A percentile compares a stretch with the other conserved stretches of the same genome.
Conservation (phyloP, 331 rosid genomes). For the Telfairia occidentalis region DNA sequence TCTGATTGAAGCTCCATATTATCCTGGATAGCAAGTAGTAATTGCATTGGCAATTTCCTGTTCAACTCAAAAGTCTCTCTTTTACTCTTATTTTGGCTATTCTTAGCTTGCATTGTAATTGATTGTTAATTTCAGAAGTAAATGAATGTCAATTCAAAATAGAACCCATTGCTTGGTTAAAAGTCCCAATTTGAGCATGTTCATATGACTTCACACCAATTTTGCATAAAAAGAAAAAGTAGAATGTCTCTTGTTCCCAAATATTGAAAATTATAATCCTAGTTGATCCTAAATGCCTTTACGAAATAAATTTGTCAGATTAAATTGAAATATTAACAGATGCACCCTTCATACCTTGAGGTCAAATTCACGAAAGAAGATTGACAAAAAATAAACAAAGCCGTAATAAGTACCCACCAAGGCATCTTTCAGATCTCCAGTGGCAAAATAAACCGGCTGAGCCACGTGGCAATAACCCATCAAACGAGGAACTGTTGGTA, state of each 20-base stretch:
- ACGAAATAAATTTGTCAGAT: background rate
- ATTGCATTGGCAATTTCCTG: slow-evolving; percentile 16
- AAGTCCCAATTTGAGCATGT: background rate
- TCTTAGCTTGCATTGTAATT: background rate
- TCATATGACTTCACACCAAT: background rate
- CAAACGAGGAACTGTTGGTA: slow-evolving; percentile 89
- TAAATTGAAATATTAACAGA: background rate
- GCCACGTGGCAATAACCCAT: slow-evolving; percentile 98
- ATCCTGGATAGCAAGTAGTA: slow-evolving; percentile 43
- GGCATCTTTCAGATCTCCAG: slow-evolving; percentile 54
- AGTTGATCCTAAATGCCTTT: background rate
- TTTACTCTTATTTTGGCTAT: background rate
- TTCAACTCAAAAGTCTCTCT: background rate
- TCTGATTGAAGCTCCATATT: slow-evolving; percentile 63
- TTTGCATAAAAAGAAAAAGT: background rate
- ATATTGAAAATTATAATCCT: background rate
- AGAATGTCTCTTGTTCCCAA: background rate
- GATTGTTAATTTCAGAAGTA: background rate
- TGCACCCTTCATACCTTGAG: background rate
- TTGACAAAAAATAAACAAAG: background rate
- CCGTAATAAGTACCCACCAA: slow-evolving; percentile 37
- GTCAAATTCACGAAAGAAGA: background rate
- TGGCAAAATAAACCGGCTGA: slow-evolving; percentile 76
- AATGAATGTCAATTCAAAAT: background rate
- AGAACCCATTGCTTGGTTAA: background rate